Conservation (phyloP, 345 rosid species). For the Laguncularia racemosa region DNA sequence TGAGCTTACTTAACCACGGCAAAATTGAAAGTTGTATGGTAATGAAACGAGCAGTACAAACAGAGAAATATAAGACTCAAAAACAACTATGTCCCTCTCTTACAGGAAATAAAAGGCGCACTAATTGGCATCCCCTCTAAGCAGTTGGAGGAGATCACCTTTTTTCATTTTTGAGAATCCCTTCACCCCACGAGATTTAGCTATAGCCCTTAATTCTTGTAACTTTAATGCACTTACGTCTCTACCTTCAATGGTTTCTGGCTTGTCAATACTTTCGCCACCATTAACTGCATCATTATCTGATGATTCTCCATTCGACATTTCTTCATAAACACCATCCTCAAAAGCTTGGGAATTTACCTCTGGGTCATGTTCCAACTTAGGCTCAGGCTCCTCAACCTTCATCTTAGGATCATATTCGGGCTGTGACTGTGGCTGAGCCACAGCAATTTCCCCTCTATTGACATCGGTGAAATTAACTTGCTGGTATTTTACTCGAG, state of each 20-base stretch:
- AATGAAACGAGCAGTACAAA: slow-evolving; percentile 6
- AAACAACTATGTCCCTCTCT: neutral
- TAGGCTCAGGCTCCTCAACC: slow-evolving; percentile 25
- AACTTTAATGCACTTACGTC: slow-evolving; percentile 63
- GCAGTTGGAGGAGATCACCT: slow-evolving; percentile 49
- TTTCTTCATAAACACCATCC: slow-evolving; percentile 18
- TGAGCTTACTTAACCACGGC: neutral
- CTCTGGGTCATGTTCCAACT: slow-evolving; percentile 24
- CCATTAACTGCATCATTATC: slow-evolving; percentile 18
- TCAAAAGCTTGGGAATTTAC: slow-evolving; percentile 19
- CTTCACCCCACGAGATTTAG: slow-evolving; percentile 73
- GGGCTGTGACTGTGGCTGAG: slow-evolving; percentile 26
- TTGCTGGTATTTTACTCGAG: slow-evolving; percentile 43
- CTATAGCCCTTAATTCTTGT: slow-evolving; percentile 58
- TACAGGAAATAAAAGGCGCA: neutral
- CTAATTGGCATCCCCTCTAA: slow-evolving; percentile 26
- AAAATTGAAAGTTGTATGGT: neutral
- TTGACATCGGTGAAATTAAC: slow-evolving; percentile 33
- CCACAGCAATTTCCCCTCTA: slow-evolving; percentile 26
- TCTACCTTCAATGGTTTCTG: slow-evolving; percentile 16
- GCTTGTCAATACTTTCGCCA: slow-evolving; percentile 21
- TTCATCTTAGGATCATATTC: slow-evolving; percentile 23
- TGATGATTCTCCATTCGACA: slow-evolving; percentile 11
- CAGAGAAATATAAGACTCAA: slow-evolving; percentile 7
- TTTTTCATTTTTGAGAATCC: slow-evolving; percentile 89